These are phyloP conservation scores for Magnolia officinalis DNA, from an alignment of 164 flowering plant species.

Conservation along the genomic window DNA sequence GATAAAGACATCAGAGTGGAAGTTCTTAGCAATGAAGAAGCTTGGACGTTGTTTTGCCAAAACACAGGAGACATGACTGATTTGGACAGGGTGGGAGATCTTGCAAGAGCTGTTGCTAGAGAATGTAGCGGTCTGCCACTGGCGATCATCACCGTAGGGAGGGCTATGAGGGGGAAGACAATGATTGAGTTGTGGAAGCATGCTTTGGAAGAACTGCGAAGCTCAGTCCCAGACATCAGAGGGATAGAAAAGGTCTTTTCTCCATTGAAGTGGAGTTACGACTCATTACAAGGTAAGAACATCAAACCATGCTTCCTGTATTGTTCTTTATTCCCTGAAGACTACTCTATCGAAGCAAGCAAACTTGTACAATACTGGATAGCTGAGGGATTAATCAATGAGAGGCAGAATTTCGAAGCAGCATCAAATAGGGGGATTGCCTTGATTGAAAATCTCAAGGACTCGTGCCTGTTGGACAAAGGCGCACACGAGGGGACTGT, in stretches of 20 bases:
- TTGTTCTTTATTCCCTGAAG: background rate
- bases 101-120: background rate
- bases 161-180: background rate
- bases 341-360: background rate
- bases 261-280: background rate
- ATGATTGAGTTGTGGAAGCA: background rate
- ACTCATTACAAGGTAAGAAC: background rate
- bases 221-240: background rate
- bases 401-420: background rate
- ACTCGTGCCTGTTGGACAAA: background rate
- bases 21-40: background rate
- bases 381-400: constrained; percentile 8
- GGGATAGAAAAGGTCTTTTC: background rate
- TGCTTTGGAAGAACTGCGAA: background rate
- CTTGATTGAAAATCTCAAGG: background rate
- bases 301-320: constrained; percentile 2
- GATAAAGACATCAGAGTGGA: constrained; percentile 5
- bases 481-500: background rate
- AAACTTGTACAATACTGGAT: constrained; percentile 11
- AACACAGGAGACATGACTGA: background rate
- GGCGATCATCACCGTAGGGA: background rate
- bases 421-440: background rate
- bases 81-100: too few species aligned
- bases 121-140: constrained; percentile 1
- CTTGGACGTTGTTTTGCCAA: background rate